Evolutionary conservation across 2,329 filamentous ascomycete species (phyloP).

Genomic region (Capronia coronata): DNA sequence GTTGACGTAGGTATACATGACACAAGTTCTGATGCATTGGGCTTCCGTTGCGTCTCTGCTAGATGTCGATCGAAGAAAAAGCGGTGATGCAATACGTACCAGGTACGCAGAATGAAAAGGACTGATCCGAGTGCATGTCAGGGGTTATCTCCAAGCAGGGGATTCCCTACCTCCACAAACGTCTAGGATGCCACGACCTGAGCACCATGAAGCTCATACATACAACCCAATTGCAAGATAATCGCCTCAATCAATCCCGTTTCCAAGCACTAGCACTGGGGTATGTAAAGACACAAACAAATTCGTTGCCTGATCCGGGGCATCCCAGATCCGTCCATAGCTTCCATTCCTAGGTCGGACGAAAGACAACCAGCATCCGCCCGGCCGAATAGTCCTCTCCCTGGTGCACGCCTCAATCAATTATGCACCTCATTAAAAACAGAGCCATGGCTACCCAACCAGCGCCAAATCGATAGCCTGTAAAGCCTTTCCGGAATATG

Average conservation of each 20-base stretch:
- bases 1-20: not conserved
- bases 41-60: not conserved
- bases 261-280: not conserved
- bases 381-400: not conserved
- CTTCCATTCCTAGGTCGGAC: not conserved
- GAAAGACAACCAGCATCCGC: not conserved
- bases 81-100: not conserved
- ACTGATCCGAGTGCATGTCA: not conserved
- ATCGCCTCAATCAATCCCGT: constrained; percentile 6
- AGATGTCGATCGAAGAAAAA: not conserved
- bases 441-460: constrained; percentile 12
- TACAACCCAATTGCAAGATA: constrained; percentile 9
- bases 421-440: not conserved
- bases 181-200: not conserved
- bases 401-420: not conserved
- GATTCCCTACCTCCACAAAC: not conserved
- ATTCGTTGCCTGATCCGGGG: constrained; percentile 6
- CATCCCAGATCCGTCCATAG: constrained; percentile 10
- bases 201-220: constrained; percentile 1
- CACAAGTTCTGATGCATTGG: not conserved
- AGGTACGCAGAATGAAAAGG: not conserved
- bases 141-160: not conserved
- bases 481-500: constrained; percentile 5
- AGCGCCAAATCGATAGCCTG: constrained; percentile 5
- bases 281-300: constrained; percentile 16